A percentile compares a stretch with the other conserved stretches of the same genome.
phyloP scores from a whole-genome alignment of 1,284 basidiomycete genomes.

The Tremellales sp. region DNA sequence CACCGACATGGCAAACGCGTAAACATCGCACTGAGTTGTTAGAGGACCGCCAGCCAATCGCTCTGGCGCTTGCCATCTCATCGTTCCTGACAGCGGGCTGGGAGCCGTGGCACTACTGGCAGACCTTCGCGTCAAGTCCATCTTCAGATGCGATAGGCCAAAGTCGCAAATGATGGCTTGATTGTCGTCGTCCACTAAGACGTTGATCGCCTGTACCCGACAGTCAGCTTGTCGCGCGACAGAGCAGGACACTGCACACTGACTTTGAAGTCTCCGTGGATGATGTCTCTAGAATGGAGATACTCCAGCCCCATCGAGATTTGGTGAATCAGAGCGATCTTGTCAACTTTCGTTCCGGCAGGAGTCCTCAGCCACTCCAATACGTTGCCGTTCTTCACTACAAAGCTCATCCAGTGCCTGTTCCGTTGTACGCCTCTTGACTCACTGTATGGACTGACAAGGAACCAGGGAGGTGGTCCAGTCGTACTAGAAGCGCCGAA shows the following conservation, averaged over 20 bases:
- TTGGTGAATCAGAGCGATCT: constrained; percentile 54
- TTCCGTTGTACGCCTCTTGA: not conserved
- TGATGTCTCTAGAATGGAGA: constrained; percentile 59
- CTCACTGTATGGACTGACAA: constrained; percentile 59
- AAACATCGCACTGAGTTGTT: constrained; percentile 51
- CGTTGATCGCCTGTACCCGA: constrained; percentile 59
- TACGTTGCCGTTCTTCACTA: constrained; percentile 50
- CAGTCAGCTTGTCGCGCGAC: not conserved
- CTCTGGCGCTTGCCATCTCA: constrained; percentile 72
- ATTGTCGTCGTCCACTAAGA: constrained; percentile 63
- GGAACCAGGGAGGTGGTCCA: constrained; percentile 62
- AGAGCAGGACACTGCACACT: constrained; percentile 3
- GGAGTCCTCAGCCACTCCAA: constrained; percentile 53
- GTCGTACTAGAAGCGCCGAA: constrained; percentile 59
- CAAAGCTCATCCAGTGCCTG: not conserved
- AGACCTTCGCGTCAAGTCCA: constrained; percentile 45
- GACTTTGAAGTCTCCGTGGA: constrained; percentile 70
- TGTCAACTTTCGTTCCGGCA: constrained; percentile 40
- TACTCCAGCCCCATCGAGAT: constrained; percentile 73
- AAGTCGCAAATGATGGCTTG: constrained; percentile 72
- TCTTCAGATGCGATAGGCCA: constrained; percentile 71
- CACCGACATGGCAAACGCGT: constrained; percentile 67
- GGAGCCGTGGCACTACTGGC: not conserved
- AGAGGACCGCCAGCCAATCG: constrained; percentile 57
- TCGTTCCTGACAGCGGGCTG: constrained; percentile 57